Percentiles rank a stretch among this genome's conserved stretches.
These are phyloP conservation scores for Fusarium chuoi DNA, from an alignment of 2,329 filamentous ascomycete species.

Conservation along the genomic window DNA sequence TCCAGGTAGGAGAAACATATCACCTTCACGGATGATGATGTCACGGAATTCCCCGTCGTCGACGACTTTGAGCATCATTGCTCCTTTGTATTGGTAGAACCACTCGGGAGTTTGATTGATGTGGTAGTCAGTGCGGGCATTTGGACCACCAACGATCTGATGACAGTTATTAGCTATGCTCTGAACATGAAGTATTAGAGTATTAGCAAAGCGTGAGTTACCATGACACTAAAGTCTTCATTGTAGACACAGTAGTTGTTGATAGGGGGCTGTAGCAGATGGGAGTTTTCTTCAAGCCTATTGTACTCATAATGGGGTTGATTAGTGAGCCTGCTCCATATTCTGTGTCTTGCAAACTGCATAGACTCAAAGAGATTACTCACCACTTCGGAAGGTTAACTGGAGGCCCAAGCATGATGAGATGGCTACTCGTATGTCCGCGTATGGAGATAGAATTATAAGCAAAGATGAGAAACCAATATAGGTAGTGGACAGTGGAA, in stretches of 20 bases:
- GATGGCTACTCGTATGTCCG: background rate
- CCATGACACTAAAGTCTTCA: conserved; percentile 84
- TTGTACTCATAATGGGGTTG: conserved; percentile 3
- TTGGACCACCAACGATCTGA: conserved; percentile 92
- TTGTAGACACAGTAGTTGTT: conserved; percentile 99
- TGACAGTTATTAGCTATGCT: background rate
- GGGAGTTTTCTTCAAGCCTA: conserved; percentile 91
- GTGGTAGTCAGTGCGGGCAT: conserved; percentile 97
- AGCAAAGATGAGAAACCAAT: background rate
- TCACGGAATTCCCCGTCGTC: conserved; percentile 79
- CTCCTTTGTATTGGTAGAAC: conserved; percentile 96
- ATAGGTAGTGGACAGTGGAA: background rate
- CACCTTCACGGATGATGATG: conserved; percentile 89
- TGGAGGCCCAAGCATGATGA: conserved; percentile 59
- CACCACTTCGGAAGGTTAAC: conserved; percentile 69
- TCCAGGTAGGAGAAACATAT: conserved; percentile 91
- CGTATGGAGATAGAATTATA: background rate
- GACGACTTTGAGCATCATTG: conserved; percentile 93
- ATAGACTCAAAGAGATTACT: conserved; percentile 41
- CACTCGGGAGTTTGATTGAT: conserved; percentile 96
- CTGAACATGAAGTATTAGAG: background rate
- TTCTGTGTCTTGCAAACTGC: background rate
- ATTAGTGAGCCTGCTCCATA: conserved; percentile 6
- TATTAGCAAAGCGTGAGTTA: conserved; percentile 43
- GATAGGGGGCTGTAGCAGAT: conserved; percentile 91